A percentile compares a stretch with the other conserved stretches of the same genome.
phyloP scores from a whole-genome alignment of 2,329 filamentous ascomycete genomes.

The Aspergillus melleus region DNA sequence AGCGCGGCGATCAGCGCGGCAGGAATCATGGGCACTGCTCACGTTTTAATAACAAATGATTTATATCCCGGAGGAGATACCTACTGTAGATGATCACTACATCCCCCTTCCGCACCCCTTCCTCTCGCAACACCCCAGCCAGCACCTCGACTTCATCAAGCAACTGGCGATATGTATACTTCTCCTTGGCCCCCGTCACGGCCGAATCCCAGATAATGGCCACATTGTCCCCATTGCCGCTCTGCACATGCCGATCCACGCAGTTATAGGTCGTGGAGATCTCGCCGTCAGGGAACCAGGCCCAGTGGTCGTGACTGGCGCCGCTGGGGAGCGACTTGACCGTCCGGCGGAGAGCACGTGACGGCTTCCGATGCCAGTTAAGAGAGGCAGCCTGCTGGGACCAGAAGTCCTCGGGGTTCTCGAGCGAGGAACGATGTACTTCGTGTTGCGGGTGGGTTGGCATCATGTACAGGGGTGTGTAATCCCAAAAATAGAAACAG shows the following conservation, averaged over 20 bases:
- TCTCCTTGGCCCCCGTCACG: constrained; percentile 71
- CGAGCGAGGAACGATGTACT: constrained; percentile 60
- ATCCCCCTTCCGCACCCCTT: constrained; percentile 80
- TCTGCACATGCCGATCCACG: constrained; percentile 81
- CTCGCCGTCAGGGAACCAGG: constrained; percentile 86
- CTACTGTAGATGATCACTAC: constrained; percentile 86
- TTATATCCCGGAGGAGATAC: constrained; percentile 25
- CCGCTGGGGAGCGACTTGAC: constrained; percentile 64
- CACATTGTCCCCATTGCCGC: constrained; percentile 69
- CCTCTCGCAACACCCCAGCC: constrained; percentile 77
- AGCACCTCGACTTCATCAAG: constrained; percentile 78
- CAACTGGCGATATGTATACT: constrained; percentile 72
- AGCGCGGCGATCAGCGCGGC: constrained; percentile 83
- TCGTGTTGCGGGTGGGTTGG: constrained; percentile 47
- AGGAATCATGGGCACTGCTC: constrained; percentile 88
- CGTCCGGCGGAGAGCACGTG: constrained; percentile 58
- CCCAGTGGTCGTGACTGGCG: constrained; percentile 72
- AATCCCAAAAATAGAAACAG: neutral
- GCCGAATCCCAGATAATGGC: constrained; percentile 89
- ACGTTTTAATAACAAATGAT: neutral
- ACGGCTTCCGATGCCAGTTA: constrained; percentile 77
- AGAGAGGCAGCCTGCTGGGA: constrained; percentile 70
- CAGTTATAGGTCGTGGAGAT: constrained; percentile 93
- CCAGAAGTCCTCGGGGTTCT: constrained; percentile 75
- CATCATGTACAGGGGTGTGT: constrained; percentile 9